phyloP scores from a whole-genome alignment of 2,329 filamentous ascomycete genomes.

The Gremmenia infestans region DNA sequence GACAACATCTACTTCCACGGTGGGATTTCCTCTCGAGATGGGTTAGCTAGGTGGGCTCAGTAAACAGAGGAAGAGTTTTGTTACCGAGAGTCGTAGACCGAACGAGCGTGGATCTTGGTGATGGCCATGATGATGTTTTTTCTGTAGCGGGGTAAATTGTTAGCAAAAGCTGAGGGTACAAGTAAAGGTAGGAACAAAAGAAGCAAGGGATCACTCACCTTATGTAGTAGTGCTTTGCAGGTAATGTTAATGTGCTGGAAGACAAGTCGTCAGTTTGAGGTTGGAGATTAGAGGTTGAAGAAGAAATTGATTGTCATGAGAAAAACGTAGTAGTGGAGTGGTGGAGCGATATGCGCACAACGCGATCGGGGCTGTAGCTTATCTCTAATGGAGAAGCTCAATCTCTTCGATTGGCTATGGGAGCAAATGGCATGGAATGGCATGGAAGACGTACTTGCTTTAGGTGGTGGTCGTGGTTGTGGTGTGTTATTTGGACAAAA shows the following conservation, averaged over 20 bases:
- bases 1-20: conserved; percentile 95
- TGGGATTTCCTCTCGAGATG: conserved; percentile 73
- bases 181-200: not conserved
- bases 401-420: not conserved
- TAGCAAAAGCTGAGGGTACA: conserved; percentile 7
- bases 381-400: conserved; percentile 3
- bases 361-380: conserved; percentile 14
- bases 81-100: conserved; percentile 91
- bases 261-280: conserved; percentile 19
- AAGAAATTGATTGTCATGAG: conserved; percentile 1
- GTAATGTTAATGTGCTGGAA: conserved; percentile 4
- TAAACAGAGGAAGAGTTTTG: not conserved
- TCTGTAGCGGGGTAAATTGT: conserved; percentile 18
- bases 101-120: conserved; percentile 85
- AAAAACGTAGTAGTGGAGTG: conserved; percentile 22
- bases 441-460: not conserved
- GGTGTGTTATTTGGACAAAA: not conserved
- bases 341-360: conserved; percentile 13
- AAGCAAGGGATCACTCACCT: conserved; percentile 8
- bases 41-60: not conserved
- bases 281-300: conserved; percentile 6
- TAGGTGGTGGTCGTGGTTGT: not conserved
- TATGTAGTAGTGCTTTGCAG: conserved; percentile 10
- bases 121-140: conserved; percentile 79
- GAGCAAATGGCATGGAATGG: not conserved